These are phyloP conservation scores for Gigaspora rosea DNA, from an alignment of 192 early-diverging fungal species.

Conservation along the genomic window DNA sequence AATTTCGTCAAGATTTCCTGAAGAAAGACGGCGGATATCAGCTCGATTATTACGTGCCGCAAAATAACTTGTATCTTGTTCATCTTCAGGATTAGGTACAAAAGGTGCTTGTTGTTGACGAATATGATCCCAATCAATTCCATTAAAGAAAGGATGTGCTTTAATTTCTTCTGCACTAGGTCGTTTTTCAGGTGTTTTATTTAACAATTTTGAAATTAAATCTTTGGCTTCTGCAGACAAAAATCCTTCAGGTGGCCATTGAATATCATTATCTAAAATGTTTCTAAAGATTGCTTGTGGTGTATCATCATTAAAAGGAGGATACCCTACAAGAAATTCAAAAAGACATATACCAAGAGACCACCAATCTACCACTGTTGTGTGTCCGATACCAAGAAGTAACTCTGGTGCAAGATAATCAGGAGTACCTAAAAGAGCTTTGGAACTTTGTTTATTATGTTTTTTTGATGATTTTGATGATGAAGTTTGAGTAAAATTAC, in stretches of 20 bases:
- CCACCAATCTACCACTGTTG: slow-evolving; percentile 94
- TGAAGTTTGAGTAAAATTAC: not conserved
- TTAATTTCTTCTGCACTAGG: slow-evolving; percentile 69
- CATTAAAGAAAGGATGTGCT: slow-evolving; percentile 70
- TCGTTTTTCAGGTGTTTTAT: slow-evolving; percentile 69
- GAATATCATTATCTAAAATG: slow-evolving; percentile 76
- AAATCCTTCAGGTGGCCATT: slow-evolving; percentile 62
- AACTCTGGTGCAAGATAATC: slow-evolving; percentile 96
- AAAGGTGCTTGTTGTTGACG: slow-evolving; percentile 81
- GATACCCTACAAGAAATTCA: slow-evolving; percentile 87
- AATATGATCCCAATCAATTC: slow-evolving; percentile 77
- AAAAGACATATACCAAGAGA: slow-evolving; percentile 88
- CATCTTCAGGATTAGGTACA: slow-evolving; percentile 77
- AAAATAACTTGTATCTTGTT: slow-evolving; percentile 90
- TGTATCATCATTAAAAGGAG: slow-evolving; percentile 87
- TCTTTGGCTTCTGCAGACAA: slow-evolving; percentile 67
- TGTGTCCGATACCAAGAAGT: slow-evolving; percentile 82
- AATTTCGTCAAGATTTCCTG: slow-evolving; percentile 57
- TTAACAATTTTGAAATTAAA: slow-evolving; percentile 74
- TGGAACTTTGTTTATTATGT: slow-evolving; percentile 44
- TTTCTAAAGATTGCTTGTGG: slow-evolving; percentile 87
- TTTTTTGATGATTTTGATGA: slow-evolving; percentile 29
- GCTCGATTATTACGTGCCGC: slow-evolving; percentile 77
- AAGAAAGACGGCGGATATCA: slow-evolving; percentile 76
- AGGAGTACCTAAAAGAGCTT: slow-evolving; percentile 80